Percentiles rank a stretch among this genome's conserved stretches.
Evolutionary conservation across 495 filamentous ascomycete species (phyloP).

Genomic region (Aeminium ludgeri): DNA sequence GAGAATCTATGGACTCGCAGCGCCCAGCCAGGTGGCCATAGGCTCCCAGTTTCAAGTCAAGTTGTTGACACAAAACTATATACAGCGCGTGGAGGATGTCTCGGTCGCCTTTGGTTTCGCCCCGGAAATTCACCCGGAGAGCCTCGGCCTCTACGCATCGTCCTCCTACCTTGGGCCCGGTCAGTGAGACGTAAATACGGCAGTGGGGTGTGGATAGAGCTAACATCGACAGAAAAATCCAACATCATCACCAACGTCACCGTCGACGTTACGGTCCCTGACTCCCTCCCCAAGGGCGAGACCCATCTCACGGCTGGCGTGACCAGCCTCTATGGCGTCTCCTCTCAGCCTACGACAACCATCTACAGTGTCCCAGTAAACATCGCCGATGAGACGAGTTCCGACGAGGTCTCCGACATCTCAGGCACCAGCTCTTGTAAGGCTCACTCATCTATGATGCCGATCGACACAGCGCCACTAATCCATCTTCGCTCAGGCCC

Average conservation of each 20-base stretch:
- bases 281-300: background rate
- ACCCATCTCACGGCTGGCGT: slow-evolving; percentile 3
- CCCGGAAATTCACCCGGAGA: slow-evolving; percentile 1
- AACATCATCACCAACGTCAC: slow-evolving; percentile 11
- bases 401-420: background rate
- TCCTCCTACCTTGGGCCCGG: slow-evolving; percentile 10
- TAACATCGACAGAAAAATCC: slow-evolving; percentile 4
- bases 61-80: slow-evolving; percentile 15
- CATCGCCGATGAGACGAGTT: background rate
- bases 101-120: slow-evolving; percentile 13
- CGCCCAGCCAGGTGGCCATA: slow-evolving; percentile 5
- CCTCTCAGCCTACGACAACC: slow-evolving; percentile 1
- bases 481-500: too few species aligned
- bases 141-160: slow-evolving; percentile 5
- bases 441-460: background rate
- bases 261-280: background rate
- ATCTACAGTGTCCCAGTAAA: background rate
- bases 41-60: slow-evolving; percentile 8
- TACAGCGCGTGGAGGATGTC: slow-evolving; percentile 16
- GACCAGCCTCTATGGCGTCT: slow-evolving; percentile 3
- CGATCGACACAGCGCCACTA: too few species aligned
- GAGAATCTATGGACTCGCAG: slow-evolving; percentile 10
- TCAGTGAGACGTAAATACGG: background rate
- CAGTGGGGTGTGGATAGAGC: too few species aligned
- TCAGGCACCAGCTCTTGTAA: background rate